phyloP scores from a whole-genome alignment of 345 rosid genomes.

The Orychophragmus violaceus region DNA sequence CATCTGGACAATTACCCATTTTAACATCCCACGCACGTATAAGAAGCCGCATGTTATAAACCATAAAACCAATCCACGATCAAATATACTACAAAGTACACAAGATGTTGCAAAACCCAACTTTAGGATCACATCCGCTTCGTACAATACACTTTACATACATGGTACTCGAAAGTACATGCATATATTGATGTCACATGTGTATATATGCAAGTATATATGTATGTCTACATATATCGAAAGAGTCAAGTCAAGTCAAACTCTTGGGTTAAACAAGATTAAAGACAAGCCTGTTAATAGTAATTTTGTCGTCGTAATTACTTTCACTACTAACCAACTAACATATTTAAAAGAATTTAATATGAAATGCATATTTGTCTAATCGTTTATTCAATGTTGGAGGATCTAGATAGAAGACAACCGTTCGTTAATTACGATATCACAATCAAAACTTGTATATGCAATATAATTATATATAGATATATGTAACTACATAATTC shows the following conservation, averaged over 20 bases:
- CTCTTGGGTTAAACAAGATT: constrained; percentile 21
- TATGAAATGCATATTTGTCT: not conserved
- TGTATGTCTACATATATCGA: not conserved
- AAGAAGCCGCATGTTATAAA: not conserved
- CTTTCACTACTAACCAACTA: constrained; percentile 25
- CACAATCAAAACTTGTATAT: not conserved
- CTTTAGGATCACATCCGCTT: not conserved
- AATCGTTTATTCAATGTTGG: not conserved
- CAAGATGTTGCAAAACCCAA: not conserved
- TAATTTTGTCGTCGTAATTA: constrained; percentile 14
- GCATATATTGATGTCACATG: not conserved
- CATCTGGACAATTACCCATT: no score
- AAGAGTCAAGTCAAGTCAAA: constrained; percentile 16
- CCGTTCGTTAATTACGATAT: not conserved
- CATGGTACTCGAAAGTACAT: not conserved
- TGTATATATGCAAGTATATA: not conserved
- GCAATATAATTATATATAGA: not conserved
- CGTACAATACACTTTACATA: not conserved
- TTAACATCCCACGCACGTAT: no score
- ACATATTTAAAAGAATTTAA: not conserved
- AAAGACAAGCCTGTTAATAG: constrained; percentile 7
- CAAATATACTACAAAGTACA: not conserved
- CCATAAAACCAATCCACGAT: not conserved
- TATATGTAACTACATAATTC: not conserved
- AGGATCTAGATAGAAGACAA: constrained; percentile 21